Evolutionary conservation across 2,329 filamentous ascomycete species (phyloP).

Genomic region (Elsinoe arachidis): DNA sequence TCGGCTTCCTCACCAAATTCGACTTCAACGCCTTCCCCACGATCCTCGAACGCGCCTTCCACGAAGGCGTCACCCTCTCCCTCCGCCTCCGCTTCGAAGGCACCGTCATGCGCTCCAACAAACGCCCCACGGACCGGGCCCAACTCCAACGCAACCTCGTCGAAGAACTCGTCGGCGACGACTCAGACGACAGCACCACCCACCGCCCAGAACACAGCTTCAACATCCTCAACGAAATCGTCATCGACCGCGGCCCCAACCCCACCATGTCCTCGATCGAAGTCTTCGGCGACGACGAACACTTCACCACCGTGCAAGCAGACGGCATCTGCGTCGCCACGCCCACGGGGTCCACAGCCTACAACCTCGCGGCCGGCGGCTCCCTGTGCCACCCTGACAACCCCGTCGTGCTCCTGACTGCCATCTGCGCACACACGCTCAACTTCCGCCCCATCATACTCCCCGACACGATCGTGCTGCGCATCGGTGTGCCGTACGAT

Average conservation of each 20-base stretch:
- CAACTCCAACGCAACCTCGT: conserved; percentile 57
- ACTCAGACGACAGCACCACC: conserved; percentile 73
- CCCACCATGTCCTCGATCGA: conserved; percentile 89
- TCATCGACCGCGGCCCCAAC: conserved; percentile 88
- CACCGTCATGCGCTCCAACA: conserved; percentile 76
- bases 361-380: conserved; percentile 91
- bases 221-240: conserved; percentile 94
- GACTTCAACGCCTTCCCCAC: conserved; percentile 69
- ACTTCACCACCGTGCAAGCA: conserved; percentile 87
- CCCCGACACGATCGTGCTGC: conserved; percentile 88
- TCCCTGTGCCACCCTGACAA: conserved; percentile 94
- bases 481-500: conserved; percentile 90
- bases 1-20: conserved; percentile 95
- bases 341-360: conserved; percentile 88
- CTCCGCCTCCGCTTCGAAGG: conserved; percentile 84
- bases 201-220: conserved; percentile 76
- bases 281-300: conserved; percentile 88
- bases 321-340: conserved; percentile 92
- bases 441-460: conserved; percentile 95
- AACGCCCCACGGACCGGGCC: conserved; percentile 27
- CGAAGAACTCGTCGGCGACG: conserved; percentile 82
- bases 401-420: conserved; percentile 86
- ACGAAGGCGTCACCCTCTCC: conserved; percentile 79
- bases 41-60: conserved; percentile 64
- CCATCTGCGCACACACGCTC: conserved; percentile 89